Conservation (phyloP, 1,139 yeast genomes). For the Taphrina confusa region DNA sequence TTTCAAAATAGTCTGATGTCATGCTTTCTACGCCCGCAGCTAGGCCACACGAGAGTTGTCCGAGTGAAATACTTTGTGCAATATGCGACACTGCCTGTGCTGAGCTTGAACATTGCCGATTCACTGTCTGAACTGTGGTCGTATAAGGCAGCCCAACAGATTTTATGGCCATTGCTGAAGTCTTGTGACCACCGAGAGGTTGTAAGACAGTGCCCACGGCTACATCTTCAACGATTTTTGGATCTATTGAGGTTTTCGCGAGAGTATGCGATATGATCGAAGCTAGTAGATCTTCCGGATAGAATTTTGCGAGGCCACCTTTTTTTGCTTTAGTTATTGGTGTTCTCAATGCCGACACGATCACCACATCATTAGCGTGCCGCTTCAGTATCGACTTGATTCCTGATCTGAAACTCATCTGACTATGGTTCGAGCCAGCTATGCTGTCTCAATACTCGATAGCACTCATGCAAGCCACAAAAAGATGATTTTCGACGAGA, state of each 20-base stretch:
- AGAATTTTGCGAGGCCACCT: conserved; percentile 75
- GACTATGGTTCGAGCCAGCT: too few relatives aligned
- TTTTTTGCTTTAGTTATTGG: conserved; percentile 61
- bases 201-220: conserved; percentile 48
- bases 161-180: conserved; percentile 47
- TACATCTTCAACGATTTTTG: conserved; percentile 46
- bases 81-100: conserved; percentile 50
- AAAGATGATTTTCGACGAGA: too few relatives aligned
- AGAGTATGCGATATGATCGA: conserved; percentile 62
- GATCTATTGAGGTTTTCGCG: conserved; percentile 45
- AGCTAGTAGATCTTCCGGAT: conserved; percentile 70
- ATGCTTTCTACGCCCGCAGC: conserved; percentile 55
- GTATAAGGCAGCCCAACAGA: conserved; percentile 49
- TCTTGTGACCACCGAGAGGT: conserved; percentile 48
- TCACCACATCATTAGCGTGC: conserved; percentile 75
- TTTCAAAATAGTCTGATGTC: conserved; percentile 51
- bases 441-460: too few relatives aligned
- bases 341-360: conserved; percentile 84
- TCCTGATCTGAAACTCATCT: conserved; percentile 4
- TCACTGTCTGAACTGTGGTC: conserved; percentile 50
- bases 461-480: too few relatives aligned
- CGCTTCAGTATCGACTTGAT: background rate
- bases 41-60: conserved; percentile 48
- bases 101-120: conserved; percentile 52
- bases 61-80: conserved; percentile 47